Conservation (phyloP, 2,329 filamentous ascomycete species). For the Alternaria atra region DNA sequence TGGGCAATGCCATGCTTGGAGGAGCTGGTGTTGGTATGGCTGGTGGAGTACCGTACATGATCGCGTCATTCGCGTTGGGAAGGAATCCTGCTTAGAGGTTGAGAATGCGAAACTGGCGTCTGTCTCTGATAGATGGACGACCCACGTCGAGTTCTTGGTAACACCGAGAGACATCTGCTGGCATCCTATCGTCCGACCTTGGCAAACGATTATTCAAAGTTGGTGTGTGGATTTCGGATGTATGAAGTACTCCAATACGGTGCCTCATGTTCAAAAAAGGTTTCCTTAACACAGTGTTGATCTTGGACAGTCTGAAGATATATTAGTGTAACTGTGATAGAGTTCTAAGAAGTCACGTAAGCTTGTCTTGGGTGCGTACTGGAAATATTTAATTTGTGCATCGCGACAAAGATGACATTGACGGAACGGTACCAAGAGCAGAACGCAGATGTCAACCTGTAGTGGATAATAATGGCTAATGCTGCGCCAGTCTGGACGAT, state of each 20-base stretch:
- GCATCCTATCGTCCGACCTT: background rate
- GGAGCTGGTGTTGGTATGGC: constrained; percentile 61
- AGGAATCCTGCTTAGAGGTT: constrained; percentile 17
- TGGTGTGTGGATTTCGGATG: background rate
- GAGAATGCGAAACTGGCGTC: background rate
- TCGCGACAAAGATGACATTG: background rate
- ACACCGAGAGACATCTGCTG: background rate
- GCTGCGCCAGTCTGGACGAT: background rate
- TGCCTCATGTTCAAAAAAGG: background rate
- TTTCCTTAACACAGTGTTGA: background rate
- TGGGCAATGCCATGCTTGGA: constrained; percentile 55
- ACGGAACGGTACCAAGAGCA: background rate
- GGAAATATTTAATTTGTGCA: background rate
- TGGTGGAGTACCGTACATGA: constrained; percentile 58
- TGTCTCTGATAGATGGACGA: background rate
- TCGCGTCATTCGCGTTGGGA: constrained; percentile 28
- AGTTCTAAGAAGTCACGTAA: background rate
- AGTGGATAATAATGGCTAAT: background rate
- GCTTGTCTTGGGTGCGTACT: background rate
- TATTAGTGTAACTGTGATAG: background rate
- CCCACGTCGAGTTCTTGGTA: background rate
- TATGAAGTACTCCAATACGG: background rate
- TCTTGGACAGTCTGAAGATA: background rate
- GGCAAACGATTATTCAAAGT: background rate
- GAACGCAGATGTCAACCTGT: background rate